Conservation (phyloP, 495 filamentous ascomycete species). For the Penicillium dipodomyicola region DNA sequence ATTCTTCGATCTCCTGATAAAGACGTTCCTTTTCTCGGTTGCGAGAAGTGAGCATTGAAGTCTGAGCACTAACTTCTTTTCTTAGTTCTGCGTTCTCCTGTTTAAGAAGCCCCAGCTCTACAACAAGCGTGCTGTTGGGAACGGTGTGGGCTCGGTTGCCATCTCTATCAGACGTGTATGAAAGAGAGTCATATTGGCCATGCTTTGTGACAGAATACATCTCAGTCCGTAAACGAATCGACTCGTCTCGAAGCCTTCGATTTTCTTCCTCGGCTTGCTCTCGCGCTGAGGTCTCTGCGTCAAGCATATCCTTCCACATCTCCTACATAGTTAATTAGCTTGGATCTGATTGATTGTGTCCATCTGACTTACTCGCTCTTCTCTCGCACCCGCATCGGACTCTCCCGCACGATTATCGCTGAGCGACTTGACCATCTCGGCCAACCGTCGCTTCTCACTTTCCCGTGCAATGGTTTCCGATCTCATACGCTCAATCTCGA, state of each 20-base stretch:
- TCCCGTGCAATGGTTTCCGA: slow-evolving; percentile 74
- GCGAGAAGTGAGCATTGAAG: slow-evolving; percentile 94
- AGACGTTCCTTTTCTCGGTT: slow-evolving; percentile 93
- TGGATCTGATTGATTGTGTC: not conserved
- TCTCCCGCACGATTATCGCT: slow-evolving; percentile 61
- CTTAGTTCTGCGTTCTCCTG: slow-evolving; percentile 91
- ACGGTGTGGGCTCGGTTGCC: slow-evolving; percentile 57
- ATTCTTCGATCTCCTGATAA: slow-evolving; percentile 94
- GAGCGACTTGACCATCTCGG: slow-evolving; percentile 72
- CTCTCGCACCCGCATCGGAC: slow-evolving; percentile 70
- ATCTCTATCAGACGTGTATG: slow-evolving; percentile 59
- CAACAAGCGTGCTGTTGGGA: slow-evolving; percentile 64
- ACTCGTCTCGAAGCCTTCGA: slow-evolving; percentile 77
- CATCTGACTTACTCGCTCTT: slow-evolving; percentile 61
- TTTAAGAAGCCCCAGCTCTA: slow-evolving; percentile 72
- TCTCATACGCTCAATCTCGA: slow-evolving; percentile 75
- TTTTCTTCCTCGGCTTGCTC: slow-evolving; percentile 92
- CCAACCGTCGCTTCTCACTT: slow-evolving; percentile 75
- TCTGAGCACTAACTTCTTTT: slow-evolving; percentile 91
- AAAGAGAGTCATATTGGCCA: slow-evolving; percentile 57
- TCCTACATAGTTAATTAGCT: slow-evolving; percentile 43
- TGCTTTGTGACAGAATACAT: slow-evolving; percentile 37
- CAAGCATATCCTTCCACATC: slow-evolving; percentile 94
- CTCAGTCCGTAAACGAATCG: slow-evolving; percentile 70
- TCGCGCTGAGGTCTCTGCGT: slow-evolving; percentile 83